Evolutionary conservation across 2,329 filamentous ascomycete genomes (phyloP).

Genomic region (Ceratocystis albifundus): DNA sequence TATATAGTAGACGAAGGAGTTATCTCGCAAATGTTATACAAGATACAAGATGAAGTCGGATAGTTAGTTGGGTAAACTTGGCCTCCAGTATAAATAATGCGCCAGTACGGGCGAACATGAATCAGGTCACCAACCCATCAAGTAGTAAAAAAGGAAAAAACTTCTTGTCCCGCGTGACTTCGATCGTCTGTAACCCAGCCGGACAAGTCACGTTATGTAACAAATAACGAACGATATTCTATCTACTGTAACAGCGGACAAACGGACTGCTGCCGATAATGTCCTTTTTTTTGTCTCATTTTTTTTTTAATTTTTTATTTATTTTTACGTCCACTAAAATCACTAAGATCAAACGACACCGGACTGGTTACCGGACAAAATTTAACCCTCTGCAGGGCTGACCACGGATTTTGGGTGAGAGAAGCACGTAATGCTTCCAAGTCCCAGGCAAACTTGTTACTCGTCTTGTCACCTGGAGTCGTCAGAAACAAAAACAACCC

Average conservation of each 20-base stretch:
- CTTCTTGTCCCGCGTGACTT: not conserved
- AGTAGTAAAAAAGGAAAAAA: not conserved
- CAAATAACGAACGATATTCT: not conserved
- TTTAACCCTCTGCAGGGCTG: no score
- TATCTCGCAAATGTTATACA: not conserved
- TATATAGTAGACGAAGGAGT: not conserved
- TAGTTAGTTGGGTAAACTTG: not conserved
- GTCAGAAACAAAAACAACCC: no score
- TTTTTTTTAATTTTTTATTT: no score
- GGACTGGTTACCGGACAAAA: no score
- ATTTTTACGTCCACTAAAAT: no score
- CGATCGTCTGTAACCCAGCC: not conserved
- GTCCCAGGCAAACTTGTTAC: no score
- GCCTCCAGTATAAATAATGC: not conserved
- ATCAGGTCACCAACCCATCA: not conserved
- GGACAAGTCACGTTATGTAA: not conserved
- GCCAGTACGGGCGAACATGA: not conserved
- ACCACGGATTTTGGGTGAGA: no score
- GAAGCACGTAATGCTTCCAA: no score
- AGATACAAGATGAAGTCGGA: not conserved
- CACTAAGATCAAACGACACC: no score
- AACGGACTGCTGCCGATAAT: not conserved
- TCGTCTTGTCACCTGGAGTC: no score
- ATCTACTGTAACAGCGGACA: not conserved
- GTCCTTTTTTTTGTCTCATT: no score